Conservation (phyloP, 352 stramenopile genomes). For the Phytophthora vignae region DNA sequence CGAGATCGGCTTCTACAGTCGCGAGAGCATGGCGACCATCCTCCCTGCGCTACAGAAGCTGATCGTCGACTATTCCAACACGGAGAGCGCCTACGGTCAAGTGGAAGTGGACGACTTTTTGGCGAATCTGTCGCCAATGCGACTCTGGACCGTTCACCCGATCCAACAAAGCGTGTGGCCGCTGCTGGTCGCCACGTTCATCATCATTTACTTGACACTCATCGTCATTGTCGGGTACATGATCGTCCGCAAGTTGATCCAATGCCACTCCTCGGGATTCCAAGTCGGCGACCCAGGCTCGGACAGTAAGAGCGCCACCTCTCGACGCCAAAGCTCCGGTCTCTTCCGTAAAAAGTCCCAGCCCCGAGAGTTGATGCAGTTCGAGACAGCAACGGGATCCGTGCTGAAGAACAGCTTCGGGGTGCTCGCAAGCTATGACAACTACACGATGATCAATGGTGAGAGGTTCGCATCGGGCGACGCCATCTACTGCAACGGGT, state of each 20-base stretch:
- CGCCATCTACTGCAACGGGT: slow-evolving; percentile 69
- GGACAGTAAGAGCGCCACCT: neutral
- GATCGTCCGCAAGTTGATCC: slow-evolving; percentile 31
- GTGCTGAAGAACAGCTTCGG: slow-evolving; percentile 44
- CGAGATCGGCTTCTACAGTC: slow-evolving; percentile 34
- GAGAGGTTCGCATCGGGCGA: slow-evolving; percentile 37
- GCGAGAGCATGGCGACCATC: slow-evolving; percentile 21
- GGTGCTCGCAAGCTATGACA: slow-evolving; percentile 55
- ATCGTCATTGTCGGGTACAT: slow-evolving; percentile 42
- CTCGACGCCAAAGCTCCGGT: slow-evolving; percentile 14
- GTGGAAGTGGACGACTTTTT: slow-evolving; percentile 37
- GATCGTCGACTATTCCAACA: slow-evolving; percentile 19
- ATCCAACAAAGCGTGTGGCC: slow-evolving; percentile 32
- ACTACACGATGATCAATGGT: slow-evolving; percentile 43
- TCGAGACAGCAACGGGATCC: slow-evolving; percentile 43
- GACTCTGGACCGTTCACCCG: slow-evolving; percentile 34
- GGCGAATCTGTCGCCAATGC: slow-evolving; percentile 40
- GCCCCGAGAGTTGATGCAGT: slow-evolving; percentile 32
- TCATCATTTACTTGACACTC: slow-evolving; percentile 37
- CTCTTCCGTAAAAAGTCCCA: slow-evolving; percentile 24
- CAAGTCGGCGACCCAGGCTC: slow-evolving; percentile 15
- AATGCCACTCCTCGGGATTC: slow-evolving; percentile 3
- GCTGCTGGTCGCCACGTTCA: slow-evolving; percentile 26
- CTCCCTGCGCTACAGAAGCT: slow-evolving; percentile 27
- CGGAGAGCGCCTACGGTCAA: slow-evolving; percentile 13